Base-by-base conservation (phyloP, 352 stramenopile species). In the Phytopythium chamaehyphon region DNA sequence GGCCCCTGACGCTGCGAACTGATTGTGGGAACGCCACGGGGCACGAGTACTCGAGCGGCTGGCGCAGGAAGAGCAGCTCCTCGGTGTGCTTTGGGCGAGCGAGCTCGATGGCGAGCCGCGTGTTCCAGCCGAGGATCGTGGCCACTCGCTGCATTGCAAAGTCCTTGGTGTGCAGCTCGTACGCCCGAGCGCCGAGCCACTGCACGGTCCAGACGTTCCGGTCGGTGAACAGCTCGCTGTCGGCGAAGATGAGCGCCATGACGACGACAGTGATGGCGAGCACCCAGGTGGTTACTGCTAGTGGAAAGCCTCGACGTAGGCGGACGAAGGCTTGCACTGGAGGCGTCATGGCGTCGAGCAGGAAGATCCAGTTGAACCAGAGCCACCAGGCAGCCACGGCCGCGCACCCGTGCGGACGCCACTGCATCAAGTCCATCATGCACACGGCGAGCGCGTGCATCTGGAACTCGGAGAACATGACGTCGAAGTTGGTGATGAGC, bases 351-450 rank as follows among this genome's bases (percentile, higher is more conserved):
- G 71, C 62, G 40, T 83, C 76, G 22, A 80, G 40, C 12, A 65
- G 57, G 9, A 87, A 51, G 3, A 76, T 1, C 43, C 57, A 84
- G 44, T 76, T 69, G 39, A 82, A 74, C 71, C 76, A 85, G 19
- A 82, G 21, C 59, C 58, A 66, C 69, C 76, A 85, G 6, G 66
- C 54, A 19, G 73, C 6, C 15, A 83, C 36, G 19, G 66, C 65
- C n/a, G 81, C 33, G 23, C 51, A 51, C 3, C 24, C 61, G 16
- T 63, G 52, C 10, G 28, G 8, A 24, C 65, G 54, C 69, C 76
- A 87, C 0, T 38, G 18, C 24, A 69, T 50, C 47, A 79, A 33
- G 46, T 69, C 64, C 18, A 67, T 54, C 18, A 82, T 46, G 37
- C 61, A 66, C 10, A 73, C 3, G 10, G 56, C 42, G 4, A 69